Evolutionary conservation across 2,329 filamentous ascomycete genomes (phyloP).

Genomic region (Plenodomus lindquistii): DNA sequence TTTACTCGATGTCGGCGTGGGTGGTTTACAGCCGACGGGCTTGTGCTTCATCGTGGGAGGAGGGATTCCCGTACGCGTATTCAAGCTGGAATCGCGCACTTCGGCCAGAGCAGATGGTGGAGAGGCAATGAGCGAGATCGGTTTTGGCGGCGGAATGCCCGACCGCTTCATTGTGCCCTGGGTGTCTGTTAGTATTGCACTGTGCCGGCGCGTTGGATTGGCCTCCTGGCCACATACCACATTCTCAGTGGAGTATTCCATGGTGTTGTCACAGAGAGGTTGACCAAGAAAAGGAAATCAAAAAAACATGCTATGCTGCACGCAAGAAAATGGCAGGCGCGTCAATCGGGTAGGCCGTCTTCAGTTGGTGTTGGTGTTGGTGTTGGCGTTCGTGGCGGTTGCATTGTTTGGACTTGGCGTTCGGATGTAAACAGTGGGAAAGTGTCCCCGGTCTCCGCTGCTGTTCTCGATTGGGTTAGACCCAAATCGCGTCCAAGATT

Average conservation of each 20-base stretch:
- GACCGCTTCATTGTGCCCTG: slow-evolving; percentile 34
- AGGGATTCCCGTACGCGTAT: slow-evolving; percentile 56
- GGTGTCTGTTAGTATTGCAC: slow-evolving; percentile 16
- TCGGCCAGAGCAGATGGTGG: slow-evolving; percentile 50
- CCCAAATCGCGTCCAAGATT: no score
- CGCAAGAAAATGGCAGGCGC: slow-evolving; percentile 6
- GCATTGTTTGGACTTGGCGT: background rate
- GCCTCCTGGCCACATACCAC: slow-evolving; percentile 23
- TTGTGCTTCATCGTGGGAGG: slow-evolving; percentile 58
- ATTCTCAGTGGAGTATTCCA: slow-evolving; percentile 35
- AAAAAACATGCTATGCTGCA: slow-evolving; percentile 5
- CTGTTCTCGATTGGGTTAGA: background rate
- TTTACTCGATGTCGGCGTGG: slow-evolving; percentile 12
- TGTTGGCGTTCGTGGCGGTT: background rate
- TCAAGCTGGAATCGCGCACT: slow-evolving; percentile 57
- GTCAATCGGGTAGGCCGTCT: background rate
- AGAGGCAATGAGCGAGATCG: slow-evolving; percentile 29
- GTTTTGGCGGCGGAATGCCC: slow-evolving; percentile 32
- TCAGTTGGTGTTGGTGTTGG: no score
- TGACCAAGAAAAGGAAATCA: slow-evolving; percentile 14
- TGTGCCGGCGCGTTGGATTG: slow-evolving; percentile 14
- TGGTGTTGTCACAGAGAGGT: slow-evolving; percentile 9
- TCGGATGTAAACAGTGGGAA: background rate
- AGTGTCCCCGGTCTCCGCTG: background rate
- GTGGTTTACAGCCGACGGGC: slow-evolving; percentile 51